Evolutionary conservation across 805 yeast species (phyloP).

Genomic region (Ogataea henricii): DNA sequence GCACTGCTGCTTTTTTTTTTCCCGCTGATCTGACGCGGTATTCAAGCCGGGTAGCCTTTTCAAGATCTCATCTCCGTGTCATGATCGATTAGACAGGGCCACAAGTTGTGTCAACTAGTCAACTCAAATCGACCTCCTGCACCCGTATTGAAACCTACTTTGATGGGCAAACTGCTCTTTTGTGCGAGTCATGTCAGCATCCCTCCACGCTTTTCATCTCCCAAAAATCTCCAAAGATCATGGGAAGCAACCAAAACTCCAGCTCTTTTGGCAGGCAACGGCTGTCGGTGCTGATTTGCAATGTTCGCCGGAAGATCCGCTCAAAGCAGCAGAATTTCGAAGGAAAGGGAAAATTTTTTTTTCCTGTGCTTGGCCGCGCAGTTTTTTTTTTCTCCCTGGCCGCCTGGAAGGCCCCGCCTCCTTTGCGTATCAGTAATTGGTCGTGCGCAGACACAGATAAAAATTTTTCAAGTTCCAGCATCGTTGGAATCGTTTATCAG

Average conservation of each 20-base stretch:
- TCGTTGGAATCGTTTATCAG: conserved; percentile 10
- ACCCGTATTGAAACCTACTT: no score
- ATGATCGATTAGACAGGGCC: no score
- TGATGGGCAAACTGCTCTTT: no score
- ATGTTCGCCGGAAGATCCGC: conserved; percentile 1
- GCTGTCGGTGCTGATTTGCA: not conserved
- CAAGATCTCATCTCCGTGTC: conserved; percentile 1
- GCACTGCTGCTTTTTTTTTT: conserved; percentile 4
- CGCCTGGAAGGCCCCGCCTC: conserved; percentile 4
- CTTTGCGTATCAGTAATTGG: conserved; percentile 6
- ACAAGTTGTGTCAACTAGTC: no score
- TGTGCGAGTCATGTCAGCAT: no score
- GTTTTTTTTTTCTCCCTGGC: not conserved
- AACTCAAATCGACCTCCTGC: no score
- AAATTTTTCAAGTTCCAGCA: conserved; percentile 7
- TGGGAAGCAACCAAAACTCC: not conserved
- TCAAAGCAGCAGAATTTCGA: not conserved
- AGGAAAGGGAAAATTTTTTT: conserved; percentile 2
- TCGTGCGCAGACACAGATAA: conserved; percentile 10
- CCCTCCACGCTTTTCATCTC: no score
- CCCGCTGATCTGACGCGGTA: not conserved
- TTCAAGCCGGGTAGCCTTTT: not conserved
- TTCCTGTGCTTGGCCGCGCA: not conserved
- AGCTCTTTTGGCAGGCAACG: conserved; percentile 5
- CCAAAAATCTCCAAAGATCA: no score